Conservation (phyloP, 495 filamentous ascomycete species). For the Jackrogersella multiformis region DNA sequence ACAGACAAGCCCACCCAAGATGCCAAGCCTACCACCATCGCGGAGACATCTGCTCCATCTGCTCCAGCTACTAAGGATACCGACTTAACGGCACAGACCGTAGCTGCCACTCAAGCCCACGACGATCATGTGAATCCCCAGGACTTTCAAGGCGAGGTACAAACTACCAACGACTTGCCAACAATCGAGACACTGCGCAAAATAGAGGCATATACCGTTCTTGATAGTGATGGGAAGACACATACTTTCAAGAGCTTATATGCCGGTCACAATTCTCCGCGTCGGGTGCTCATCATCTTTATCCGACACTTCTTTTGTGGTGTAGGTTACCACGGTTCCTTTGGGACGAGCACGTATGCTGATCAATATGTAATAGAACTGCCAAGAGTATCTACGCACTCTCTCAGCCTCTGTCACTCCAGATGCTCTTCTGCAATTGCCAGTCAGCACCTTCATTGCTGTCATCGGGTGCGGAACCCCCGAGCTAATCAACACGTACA, state of each 20-base stretch:
- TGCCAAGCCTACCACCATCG: conserved; percentile 11
- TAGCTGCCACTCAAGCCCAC: neutral
- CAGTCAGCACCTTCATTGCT: conserved; percentile 69
- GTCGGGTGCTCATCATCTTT: conserved; percentile 78
- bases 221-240: conserved; percentile 70
- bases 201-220: conserved; percentile 66
- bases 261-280: conserved; percentile 59
- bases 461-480: conserved; percentile 84
- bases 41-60: conserved; percentile 9
- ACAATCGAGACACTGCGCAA: conserved; percentile 56
- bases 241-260: conserved; percentile 76
- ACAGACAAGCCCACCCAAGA: conserved; percentile 5
- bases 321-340: conserved; percentile 58
- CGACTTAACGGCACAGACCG: conserved; percentile 2
- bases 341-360: conserved; percentile 12
- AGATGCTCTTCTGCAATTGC: conserved; percentile 61
- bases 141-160: conserved; percentile 58
- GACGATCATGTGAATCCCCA: conserved; percentile 39
- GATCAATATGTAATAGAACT: conserved; percentile 59
- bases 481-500: conserved; percentile 75
- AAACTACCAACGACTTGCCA: conserved; percentile 64
- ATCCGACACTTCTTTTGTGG: conserved; percentile 92
- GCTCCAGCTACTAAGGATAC: conserved; percentile 10
- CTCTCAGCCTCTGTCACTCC: conserved; percentile 69
- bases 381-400: conserved; percentile 75